Percentiles rank a stretch among this genome's conserved stretches.
Evolutionary conservation across 345 rosid genomes (phyloP).

Genomic region (Carallia brachiata): DNA sequence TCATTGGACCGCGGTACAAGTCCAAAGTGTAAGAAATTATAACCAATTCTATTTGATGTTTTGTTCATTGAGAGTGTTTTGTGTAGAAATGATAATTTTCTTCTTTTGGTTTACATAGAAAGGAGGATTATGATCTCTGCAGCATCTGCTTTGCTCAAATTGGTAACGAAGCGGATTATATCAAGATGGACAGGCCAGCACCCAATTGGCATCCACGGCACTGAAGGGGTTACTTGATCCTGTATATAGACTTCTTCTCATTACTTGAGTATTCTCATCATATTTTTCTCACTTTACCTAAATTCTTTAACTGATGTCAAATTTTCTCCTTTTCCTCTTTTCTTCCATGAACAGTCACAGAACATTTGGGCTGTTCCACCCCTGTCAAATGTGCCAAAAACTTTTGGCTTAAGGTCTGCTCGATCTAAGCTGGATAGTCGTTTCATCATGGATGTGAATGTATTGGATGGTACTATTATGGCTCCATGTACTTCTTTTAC

Average conservation of each 20-base stretch:
- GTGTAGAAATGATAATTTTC: neutral
- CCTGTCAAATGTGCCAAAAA: conserved; percentile 21
- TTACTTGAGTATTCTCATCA: neutral
- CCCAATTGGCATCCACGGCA: conserved; percentile 26
- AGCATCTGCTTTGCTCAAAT: conserved; percentile 66
- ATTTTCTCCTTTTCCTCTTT: neutral
- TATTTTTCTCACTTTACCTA: neutral
- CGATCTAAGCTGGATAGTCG: conserved; percentile 67
- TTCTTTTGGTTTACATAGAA: conserved; percentile 40
- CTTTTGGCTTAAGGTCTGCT: conserved; percentile 31
- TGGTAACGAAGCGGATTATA: conserved; percentile 66
- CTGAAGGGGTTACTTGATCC: conserved; percentile 33
- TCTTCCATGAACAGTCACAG: conserved; percentile 16
- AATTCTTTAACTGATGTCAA: neutral
- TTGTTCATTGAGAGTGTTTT: neutral
- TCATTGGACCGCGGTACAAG: conserved; percentile 78
- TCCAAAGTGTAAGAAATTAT: conserved; percentile 75
- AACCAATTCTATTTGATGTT: neutral
- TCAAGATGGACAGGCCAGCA: conserved; percentile 63
- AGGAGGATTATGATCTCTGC: conserved; percentile 85
- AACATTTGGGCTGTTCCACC: conserved; percentile 29
- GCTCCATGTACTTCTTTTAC: conserved; percentile 73
- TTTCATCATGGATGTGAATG: conserved; percentile 79
- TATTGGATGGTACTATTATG: conserved; percentile 75
- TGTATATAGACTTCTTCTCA: conserved; percentile 30